Evolutionary conservation across 495 filamentous ascomycete species (phyloP).

Genomic region (Glarea lozoyensis): DNA sequence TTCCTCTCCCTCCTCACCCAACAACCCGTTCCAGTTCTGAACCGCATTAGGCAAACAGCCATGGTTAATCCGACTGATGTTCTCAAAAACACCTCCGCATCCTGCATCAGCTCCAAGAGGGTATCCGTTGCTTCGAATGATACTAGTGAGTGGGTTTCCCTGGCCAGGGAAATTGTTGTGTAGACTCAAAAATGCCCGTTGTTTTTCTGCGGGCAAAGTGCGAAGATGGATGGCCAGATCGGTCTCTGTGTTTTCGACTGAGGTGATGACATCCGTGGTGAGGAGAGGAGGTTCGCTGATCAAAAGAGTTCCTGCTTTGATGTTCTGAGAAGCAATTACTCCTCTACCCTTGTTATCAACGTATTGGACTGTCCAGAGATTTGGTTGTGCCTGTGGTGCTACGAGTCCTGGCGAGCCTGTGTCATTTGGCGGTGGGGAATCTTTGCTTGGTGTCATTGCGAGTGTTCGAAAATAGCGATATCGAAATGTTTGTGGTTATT

Average conservation of each 20-base stretch:
- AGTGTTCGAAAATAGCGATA: too few species aligned
- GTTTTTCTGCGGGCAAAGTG: slow-evolving; percentile 24
- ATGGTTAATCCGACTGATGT: slow-evolving; percentile 32
- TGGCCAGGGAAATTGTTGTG: slow-evolving; percentile 33
- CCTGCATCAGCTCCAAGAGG: slow-evolving; percentile 24
- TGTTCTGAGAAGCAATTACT: slow-evolving; percentile 27
- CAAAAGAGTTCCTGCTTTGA: slow-evolving; percentile 30
- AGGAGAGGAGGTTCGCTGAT: slow-evolving; percentile 31
- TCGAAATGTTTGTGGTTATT: too few species aligned
- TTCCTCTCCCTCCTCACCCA: slow-evolving; percentile 20
- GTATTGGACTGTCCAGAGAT: slow-evolving; percentile 25
- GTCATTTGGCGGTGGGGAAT: not conserved
- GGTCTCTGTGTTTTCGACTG: slow-evolving; percentile 18
- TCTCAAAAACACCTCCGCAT: slow-evolving; percentile 28
- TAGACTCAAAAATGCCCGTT: slow-evolving; percentile 31
- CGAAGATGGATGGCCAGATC: slow-evolving; percentile 25
- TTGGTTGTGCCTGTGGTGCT: not conserved
- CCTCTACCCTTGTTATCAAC: slow-evolving; percentile 32
- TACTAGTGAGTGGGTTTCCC: slow-evolving; percentile 24
- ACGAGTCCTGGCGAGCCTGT: too few species aligned
- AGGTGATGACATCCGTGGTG: slow-evolving; percentile 22
- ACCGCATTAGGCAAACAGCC: slow-evolving; percentile 34
- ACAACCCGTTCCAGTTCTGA: slow-evolving; percentile 29
- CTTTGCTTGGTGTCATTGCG: not conserved
- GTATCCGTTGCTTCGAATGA: slow-evolving; percentile 31